Evolutionary conservation across 805 yeast species (phyloP), one percentile per base, ranked within the genome.

Genomic region (Komagataella ulmi): DNA sequence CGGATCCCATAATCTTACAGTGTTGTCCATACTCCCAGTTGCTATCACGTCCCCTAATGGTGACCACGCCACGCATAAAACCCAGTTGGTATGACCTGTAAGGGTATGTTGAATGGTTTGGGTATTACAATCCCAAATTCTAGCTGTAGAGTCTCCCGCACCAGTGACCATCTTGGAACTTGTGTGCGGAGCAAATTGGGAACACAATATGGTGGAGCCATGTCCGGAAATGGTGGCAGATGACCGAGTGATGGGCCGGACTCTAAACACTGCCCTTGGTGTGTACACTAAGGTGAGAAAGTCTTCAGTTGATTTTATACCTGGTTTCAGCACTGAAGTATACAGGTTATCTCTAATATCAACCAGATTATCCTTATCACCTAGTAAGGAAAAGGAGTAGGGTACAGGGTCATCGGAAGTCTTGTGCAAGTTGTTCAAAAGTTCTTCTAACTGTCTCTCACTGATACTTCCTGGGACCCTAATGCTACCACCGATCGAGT

Each of bases 121-220:
- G 0, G 98, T 90, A 59, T 88, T 83, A 65, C 96, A 86, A 67
- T 90, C 97, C 99, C 99, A 93, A 49, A 91, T 78, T 63, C 98
- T 75, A 2, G 98, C 97, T 7, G 98, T 90, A 44, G 84, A 79
- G 66, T 93, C 99, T 47, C 99, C 99, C 5, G 97, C 88, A 44
- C 99, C 99, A 0, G 97, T 85, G 45, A 87, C 93, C 84, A 90
- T 81, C 58, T 87, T 73, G 2, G 90, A 75, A 17, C 91, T 79
- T 17, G 90, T 83, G 60, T 85, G 76, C 30, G 99, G 99, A 1
- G 99, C 95, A 74, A 93, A 93, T 55, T 86, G 90, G 46, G 93
- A 85, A 54, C 97, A 87, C 56, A 93, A 71, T 54, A 93, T 88
- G 0, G 98, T 93, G 2, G 96, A 80, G 1, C 96, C 96, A 64